Conservation (phyloP, 2,329 filamentous ascomycete genomes). For the Colletotrichum sansevieriae region DNA sequence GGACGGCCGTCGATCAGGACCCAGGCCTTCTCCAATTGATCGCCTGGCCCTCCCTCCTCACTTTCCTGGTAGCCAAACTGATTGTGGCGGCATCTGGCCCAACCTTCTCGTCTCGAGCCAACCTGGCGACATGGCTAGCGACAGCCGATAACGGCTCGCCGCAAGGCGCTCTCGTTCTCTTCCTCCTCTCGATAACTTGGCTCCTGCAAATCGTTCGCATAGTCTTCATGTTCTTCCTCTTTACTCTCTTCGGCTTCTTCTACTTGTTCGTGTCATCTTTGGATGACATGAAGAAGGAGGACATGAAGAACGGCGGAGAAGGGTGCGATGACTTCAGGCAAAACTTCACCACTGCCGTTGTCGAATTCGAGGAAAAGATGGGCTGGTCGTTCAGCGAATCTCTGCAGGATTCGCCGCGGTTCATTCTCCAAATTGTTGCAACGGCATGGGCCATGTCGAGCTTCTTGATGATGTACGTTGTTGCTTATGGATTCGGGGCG, state of each 20-base stretch:
- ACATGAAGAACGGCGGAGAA: neutral
- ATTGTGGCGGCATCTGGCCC: slow-evolving; percentile 19
- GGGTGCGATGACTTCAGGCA: slow-evolving; percentile 1
- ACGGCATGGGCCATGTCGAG: slow-evolving; percentile 8
- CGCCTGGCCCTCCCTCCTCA: slow-evolving; percentile 34
- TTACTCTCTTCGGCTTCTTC: slow-evolving; percentile 24
- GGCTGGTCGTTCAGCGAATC: slow-evolving; percentile 13
- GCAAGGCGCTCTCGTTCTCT: slow-evolving; percentile 35
- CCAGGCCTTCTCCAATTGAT: slow-evolving; percentile 32
- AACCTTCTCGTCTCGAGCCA: neutral
- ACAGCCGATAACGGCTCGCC: slow-evolving; percentile 37
- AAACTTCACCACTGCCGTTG: slow-evolving; percentile 24
- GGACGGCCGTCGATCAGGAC: slow-evolving; percentile 17
- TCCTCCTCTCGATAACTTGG: slow-evolving; percentile 30
- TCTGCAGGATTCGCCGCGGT: slow-evolving; percentile 11
- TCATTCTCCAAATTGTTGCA: slow-evolving; percentile 12
- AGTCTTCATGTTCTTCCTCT: slow-evolving; percentile 22
- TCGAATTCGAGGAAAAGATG: slow-evolving; percentile 22
- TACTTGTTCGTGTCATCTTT: slow-evolving; percentile 21
- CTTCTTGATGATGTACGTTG: slow-evolving; percentile 24
- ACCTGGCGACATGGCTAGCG: slow-evolving; percentile 36
- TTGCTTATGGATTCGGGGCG: slow-evolving; percentile 26
- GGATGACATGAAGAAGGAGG: neutral
- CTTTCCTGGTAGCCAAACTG: slow-evolving; percentile 36
- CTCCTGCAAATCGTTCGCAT: slow-evolving; percentile 33